Evolutionary conservation across 2,329 filamentous ascomycete genomes (phyloP).

Genomic region (Fusarium sp.): DNA sequence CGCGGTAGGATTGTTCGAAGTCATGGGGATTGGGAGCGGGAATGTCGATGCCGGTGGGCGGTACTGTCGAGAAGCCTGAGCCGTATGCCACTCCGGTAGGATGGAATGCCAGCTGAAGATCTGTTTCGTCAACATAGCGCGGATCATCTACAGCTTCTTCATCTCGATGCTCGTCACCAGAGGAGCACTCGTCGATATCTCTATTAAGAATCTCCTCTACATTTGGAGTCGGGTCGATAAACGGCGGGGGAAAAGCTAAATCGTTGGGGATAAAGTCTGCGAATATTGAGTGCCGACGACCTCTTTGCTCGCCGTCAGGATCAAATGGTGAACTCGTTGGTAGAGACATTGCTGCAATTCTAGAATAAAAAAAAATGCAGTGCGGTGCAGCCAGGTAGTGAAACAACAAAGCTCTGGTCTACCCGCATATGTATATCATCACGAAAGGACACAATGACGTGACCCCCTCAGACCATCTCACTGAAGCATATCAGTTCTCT

Average conservation of each 20-base stretch:
- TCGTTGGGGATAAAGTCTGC: slow-evolving; percentile 40
- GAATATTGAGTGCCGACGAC: slow-evolving; percentile 40
- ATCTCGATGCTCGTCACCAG: slow-evolving; percentile 29
- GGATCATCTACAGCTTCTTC: slow-evolving; percentile 29
- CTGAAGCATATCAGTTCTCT: background rate
- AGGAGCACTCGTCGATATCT: slow-evolving; percentile 44
- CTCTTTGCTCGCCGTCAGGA: background rate
- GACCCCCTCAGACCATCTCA: background rate
- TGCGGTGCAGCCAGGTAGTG: background rate
- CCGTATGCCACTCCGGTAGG: slow-evolving; percentile 37
- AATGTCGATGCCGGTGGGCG: slow-evolving; percentile 27
- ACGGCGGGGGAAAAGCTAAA: slow-evolving; percentile 22
- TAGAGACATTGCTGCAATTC: slow-evolving; percentile 10
- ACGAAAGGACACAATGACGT: slow-evolving; percentile 11
- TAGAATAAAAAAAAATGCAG: background rate
- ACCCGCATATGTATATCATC: background rate
- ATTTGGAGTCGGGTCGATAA: slow-evolving; percentile 28
- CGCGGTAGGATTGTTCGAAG: slow-evolving; percentile 36
- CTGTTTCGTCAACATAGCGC: slow-evolving; percentile 2
- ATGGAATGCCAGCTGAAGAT: slow-evolving; percentile 41
- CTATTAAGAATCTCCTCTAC: slow-evolving; percentile 35
- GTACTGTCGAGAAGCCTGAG: slow-evolving; percentile 37
- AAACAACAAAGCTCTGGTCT: background rate
- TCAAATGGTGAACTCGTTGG: slow-evolving; percentile 25
- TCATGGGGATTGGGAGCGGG: slow-evolving; percentile 41